Evolutionary conservation across 805 yeast species (phyloP), one percentile per base, ranked within the genome.

Genomic region (Ogataea allantospora): DNA sequence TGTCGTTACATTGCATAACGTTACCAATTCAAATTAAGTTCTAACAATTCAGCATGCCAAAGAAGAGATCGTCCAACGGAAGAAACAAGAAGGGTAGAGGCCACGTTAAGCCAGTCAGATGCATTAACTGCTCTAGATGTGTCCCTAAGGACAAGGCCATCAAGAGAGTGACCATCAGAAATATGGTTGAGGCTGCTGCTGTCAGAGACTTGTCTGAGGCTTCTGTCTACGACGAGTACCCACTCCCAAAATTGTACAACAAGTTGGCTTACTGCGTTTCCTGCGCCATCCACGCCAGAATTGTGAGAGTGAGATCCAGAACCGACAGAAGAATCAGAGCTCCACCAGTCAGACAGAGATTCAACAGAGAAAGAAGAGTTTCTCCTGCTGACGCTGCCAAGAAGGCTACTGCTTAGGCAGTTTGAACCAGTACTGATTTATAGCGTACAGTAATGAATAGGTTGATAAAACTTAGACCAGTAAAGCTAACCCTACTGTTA

Each of bases 61-160:
- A 93, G 88, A 93, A 93, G 98, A 91, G 99, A 89, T 88, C 98
- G 75, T 88, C 97, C 93, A 88, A 89, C 97, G 99, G 99, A 83
- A 91, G 99, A 83, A 93, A 93, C 95, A 93, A 93, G 95, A 89
- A 88, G 80, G 98, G 98, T 73, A 93, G 99, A 88, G 99, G 99
- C 72, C 98, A 93, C 96, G 96, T 87, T 75, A 87, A 86, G 77
- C 95, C 96, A 71, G 97, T 91, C 68, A 89, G 99, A 85, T 93
- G 99, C 82, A 85, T 88, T 69, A 93, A 93, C 96, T 93, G 99
- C 78, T 85, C 96, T 66, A 88, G 95, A 76, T 87, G 95, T 80
- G 96, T 93, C 65, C 97, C 99, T 71, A 93, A 93, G 86, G 99
- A 93, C 75, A 93, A 93, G 85, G 98, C 99, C 74, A 93, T 93